Base-by-base conservation (phyloP, 495 filamentous ascomycete genomes). In the Neurospora africana region DNA sequence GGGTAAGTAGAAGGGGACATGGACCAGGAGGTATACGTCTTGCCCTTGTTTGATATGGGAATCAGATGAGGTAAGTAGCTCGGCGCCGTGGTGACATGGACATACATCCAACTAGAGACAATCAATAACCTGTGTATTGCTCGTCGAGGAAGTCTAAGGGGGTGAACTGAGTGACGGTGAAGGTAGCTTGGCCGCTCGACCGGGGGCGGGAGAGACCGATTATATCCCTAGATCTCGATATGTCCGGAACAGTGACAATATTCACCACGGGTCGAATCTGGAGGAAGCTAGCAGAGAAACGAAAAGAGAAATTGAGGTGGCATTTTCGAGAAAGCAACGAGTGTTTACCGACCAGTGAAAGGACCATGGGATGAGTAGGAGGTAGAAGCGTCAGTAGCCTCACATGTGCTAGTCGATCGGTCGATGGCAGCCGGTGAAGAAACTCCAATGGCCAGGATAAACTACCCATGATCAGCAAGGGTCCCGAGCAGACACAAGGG, bases 401-500 rank as follows among this genome's bases (percentile, higher is more conserved):
- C 53, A 35, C 47, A 53, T 72, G 73, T 73, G 78, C 77, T 77
- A 77, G 78, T 76, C 73, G 72, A 80, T 79, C 74, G 75, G 73
- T 72, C 68, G 58, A 74, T 69, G 69, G 35, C 58, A 74, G 71
- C 35, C 69, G 69, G 53, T 61, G 53, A 33, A 40, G 72, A 27
- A 73, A 74, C 71, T 74, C 76, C 53, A 73, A 76, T 68, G 70
- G 74, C 69, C 43, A 74, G 47, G 71, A 69, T 67, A 69, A 73
- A 68, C 70, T 70, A 58, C 71, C 75, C 71, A 73, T 75, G 77
- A 72, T 79, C 74, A 74, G 74, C 71, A 70, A 72, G 72, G 47
- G 37, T 74, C 73, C 73, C 47, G 72, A 75, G 36, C 67, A 75
- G 72, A 71, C 44, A 74, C 72, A 74, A 70, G 74, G 53, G 53